phyloP scores from a whole-genome alignment of 2,329 filamentous ascomycete species.

The Penicillium verrucosum region DNA sequence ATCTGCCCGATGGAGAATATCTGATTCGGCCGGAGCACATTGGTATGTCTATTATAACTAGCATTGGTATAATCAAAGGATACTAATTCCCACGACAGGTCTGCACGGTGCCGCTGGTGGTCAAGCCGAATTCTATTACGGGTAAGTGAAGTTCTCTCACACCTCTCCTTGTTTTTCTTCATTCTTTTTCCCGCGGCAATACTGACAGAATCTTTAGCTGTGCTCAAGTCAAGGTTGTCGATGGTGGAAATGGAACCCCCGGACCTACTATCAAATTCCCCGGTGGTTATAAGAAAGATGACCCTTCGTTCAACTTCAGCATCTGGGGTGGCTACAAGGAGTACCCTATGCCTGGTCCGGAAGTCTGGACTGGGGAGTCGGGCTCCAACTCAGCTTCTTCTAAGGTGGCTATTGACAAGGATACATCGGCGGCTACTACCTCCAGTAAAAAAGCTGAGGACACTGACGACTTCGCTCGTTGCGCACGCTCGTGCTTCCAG shows the following conservation, averaged over 20 bases:
- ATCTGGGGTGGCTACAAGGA: slow-evolving; percentile 16
- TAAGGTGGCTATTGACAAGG: neutral
- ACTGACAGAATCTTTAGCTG: slow-evolving; percentile 21
- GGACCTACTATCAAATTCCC: slow-evolving; percentile 14
- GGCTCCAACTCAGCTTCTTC: neutral
- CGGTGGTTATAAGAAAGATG: slow-evolving; percentile 14
- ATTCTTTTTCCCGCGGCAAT: neutral
- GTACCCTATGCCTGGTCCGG: slow-evolving; percentile 21
- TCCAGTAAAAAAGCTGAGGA: neutral
- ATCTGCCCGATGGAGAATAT: slow-evolving; percentile 47
- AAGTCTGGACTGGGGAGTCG: slow-evolving; percentile 8
- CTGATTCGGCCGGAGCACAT: slow-evolving; percentile 50
- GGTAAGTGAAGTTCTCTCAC: neutral
- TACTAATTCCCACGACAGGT: neutral
- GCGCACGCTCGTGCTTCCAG: neutral
- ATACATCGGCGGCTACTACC: neutral
- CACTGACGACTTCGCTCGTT: neutral
- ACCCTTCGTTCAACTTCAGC: slow-evolving; percentile 19
- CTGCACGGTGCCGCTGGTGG: neutral
- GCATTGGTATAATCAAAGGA: too few relatives aligned
- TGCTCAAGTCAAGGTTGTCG: slow-evolving; percentile 43
- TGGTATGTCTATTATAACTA: slow-evolving; percentile 38
- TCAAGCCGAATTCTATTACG: neutral
- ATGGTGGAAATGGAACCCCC: slow-evolving; percentile 36
- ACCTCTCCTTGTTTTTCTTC: too few relatives aligned